phyloP scores from a whole-genome alignment of 1,284 basidiomycete species.

The Cerrena zonata region DNA sequence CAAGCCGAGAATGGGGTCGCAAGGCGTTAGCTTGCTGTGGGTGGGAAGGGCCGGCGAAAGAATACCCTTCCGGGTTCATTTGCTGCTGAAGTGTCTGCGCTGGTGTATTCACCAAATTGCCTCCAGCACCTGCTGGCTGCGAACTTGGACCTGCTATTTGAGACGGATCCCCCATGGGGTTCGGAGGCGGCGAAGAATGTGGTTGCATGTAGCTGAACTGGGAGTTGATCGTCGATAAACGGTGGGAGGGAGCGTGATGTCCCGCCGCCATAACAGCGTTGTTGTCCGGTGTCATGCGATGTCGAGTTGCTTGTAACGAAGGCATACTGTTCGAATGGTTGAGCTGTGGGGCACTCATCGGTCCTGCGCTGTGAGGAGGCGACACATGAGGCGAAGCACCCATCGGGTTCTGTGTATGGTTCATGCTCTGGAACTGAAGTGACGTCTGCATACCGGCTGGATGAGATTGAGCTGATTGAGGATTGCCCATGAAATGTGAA shows the following conservation, averaged over 20 bases:
- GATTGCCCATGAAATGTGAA: not conserved
- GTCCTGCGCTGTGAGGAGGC: conserved; percentile 28
- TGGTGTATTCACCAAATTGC: conserved; percentile 47
- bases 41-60: conserved; percentile 31
- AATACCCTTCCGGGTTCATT: conserved; percentile 26
- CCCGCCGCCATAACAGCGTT: conserved; percentile 39
- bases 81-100: conserved; percentile 50
- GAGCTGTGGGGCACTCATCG: conserved; percentile 26
- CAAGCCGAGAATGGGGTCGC: conserved; percentile 43
- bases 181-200: conserved; percentile 36
- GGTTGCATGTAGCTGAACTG: conserved; percentile 39
- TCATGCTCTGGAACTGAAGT: not conserved
- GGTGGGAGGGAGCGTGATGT: conserved; percentile 29
- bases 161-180: conserved; percentile 36
- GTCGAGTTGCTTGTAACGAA: conserved; percentile 23
- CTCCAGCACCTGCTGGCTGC: conserved; percentile 24
- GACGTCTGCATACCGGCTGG: conserved; percentile 8
- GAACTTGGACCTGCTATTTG: conserved; percentile 20
- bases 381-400: conserved; percentile 42
- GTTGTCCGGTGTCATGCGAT: conserved; percentile 41
- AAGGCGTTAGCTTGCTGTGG: conserved; percentile 31
- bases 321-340: conserved; percentile 20
- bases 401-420: conserved; percentile 29
- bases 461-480: not conserved
- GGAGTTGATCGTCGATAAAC: conserved; percentile 32